Evolutionary conservation across 805 yeast species (phyloP), one percentile per base, ranked within the genome.

Genomic region (Candida alai): DNA sequence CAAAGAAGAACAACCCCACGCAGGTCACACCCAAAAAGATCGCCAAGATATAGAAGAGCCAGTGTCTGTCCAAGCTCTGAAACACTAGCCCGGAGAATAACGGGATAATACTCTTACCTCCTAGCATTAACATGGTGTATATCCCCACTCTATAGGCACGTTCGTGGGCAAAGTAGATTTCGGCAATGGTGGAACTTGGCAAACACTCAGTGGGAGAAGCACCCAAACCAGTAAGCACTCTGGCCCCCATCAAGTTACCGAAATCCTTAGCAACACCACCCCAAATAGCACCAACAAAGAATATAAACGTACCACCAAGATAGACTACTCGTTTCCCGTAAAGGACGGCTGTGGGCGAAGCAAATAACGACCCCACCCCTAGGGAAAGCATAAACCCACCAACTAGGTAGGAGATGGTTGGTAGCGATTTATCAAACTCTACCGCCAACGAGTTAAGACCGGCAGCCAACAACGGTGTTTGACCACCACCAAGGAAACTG

Each of bases 401-500:
- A 5, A 76, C 81, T 3, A 76, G 57, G 44, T 70, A 77, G 1
- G 81, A 63, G 11, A 74, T 52, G 3, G 58, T 60, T 12, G 70
- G 45, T 16, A 66, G 48, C 5, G 72, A 47, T 24, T 58, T 62
- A 40, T 60, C 40, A 45, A 76, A 77, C 45, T 75, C 74, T 2
- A 19, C 37, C 22, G 58, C 54, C 35, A 78, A 49, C 4, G 45
- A 39, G 10, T 62, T 43, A 58, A 74, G 60, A 1, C 78, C 83
- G 1, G 82, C 76, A 1, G 83, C 81, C 36, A 77, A 56, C 24
- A 78, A 56, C 3, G 84, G 76, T 3, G 79, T 68, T 52, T 73
- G 78, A 20, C 84, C 83, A 19, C 83, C 84, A 4, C 78, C 76
- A 8, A 77, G 56, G 44, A 77, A 73, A 9, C 76, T 72, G 41